Conservation (phyloP, 2,329 filamentous ascomycete genomes). For the Aureobasidium sp. region DNA sequence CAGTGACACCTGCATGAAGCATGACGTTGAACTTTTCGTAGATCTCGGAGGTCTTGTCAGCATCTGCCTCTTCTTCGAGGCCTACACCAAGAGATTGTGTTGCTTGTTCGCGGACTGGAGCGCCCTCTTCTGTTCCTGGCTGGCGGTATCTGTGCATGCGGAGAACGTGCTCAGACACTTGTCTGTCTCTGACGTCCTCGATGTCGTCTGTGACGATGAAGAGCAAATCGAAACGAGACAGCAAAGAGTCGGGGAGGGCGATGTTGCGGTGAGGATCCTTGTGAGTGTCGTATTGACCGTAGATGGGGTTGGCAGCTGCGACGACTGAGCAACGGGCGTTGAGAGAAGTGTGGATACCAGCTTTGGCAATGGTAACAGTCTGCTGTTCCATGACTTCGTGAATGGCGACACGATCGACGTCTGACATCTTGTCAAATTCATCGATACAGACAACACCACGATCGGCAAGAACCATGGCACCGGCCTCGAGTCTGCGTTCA, state of each 20-base stretch:
- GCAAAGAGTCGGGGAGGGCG: slow-evolving; percentile 85
- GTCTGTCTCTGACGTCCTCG: slow-evolving; percentile 82
- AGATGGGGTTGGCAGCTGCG: slow-evolving; percentile 94
- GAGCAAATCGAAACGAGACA: slow-evolving; percentile 96
- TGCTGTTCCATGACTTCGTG: slow-evolving; percentile 99
- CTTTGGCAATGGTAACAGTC: slow-evolving; percentile 97
- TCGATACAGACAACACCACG: slow-evolving; percentile 98
- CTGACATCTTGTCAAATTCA: slow-evolving; percentile 99
- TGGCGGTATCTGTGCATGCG: slow-evolving; percentile 96
- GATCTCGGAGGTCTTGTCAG: slow-evolving; percentile 74
- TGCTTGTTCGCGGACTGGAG: slow-evolving; percentile 81
- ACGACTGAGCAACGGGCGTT: slow-evolving; percentile 96
- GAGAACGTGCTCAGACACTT: slow-evolving; percentile 91
- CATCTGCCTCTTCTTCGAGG: slow-evolving; percentile 64
- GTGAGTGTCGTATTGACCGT: slow-evolving; percentile 95
- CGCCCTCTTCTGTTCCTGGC: slow-evolving; percentile 86
- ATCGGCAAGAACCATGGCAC: slow-evolving; percentile 97
- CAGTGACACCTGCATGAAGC: slow-evolving; percentile 83
- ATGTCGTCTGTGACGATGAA: slow-evolving; percentile 99
- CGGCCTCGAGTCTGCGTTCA: slow-evolving; percentile 86
- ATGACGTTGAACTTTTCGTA: slow-evolving; percentile 96
- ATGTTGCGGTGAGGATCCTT: slow-evolving; percentile 99
- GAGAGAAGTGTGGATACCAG: slow-evolving; percentile 92
- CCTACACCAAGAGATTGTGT: slow-evolving; percentile 82
- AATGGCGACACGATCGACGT: slow-evolving; percentile 94